These are phyloP conservation scores for Ogataea neopini DNA, from an alignment of 805 yeast genomes.

Conservation along the genomic window DNA sequence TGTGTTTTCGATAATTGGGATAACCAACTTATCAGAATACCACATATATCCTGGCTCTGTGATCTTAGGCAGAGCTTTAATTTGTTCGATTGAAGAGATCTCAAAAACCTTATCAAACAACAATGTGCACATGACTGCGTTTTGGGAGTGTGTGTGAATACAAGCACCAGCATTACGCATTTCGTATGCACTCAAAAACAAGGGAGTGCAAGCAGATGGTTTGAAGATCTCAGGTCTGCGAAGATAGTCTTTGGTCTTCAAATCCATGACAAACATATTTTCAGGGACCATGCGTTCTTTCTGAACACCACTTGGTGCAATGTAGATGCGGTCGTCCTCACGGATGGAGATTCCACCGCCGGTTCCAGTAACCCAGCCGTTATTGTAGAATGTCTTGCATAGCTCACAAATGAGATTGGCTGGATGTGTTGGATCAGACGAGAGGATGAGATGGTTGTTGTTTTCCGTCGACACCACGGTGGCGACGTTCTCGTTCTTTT, in stretches of 20 bases:
- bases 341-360: constrained; percentile 92
- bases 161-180: constrained; percentile 83
- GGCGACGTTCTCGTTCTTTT: not conserved
- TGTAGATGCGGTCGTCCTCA: constrained; percentile 55
- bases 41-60: constrained; percentile 67
- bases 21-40: constrained; percentile 70
- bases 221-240: constrained; percentile 66
- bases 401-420: constrained; percentile 83
- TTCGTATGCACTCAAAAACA: constrained; percentile 70
- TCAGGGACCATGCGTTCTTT: constrained; percentile 83
- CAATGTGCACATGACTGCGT: constrained; percentile 79
- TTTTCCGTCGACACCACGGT: not conserved
- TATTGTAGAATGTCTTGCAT: constrained; percentile 72
- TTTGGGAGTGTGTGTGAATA: constrained; percentile 91
- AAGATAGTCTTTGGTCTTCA: constrained; percentile 50
- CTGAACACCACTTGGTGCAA: constrained; percentile 96
- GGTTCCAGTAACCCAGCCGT: constrained; percentile 93
- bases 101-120: constrained; percentile 69
- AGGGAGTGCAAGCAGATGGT: constrained; percentile 94
- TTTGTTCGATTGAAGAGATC: constrained; percentile 84
- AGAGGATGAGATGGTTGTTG: constrained; percentile 21
- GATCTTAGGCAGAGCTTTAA: constrained; percentile 82
- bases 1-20: constrained; percentile 90
- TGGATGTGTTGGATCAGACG: constrained; percentile 52
- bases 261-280: constrained; percentile 76